Percentiles rank a stretch among this genome's conserved stretches.
Evolutionary conservation across 2,329 filamentous ascomycete species (phyloP).

Genomic region (Colletotrichum salicis): DNA sequence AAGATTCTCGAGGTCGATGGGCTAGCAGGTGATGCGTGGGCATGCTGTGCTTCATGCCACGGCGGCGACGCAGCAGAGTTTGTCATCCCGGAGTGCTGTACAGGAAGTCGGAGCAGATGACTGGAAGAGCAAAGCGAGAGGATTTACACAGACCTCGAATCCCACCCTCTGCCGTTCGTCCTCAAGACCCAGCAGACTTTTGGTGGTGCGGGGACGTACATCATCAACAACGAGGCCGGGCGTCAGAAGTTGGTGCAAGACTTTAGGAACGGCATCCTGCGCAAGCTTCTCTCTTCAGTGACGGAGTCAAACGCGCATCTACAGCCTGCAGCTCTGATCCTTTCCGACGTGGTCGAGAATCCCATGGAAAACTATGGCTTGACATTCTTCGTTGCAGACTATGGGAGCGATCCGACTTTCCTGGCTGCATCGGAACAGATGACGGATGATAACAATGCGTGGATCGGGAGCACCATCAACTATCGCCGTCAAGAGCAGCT

Average conservation of each 20-base stretch:
- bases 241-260: constrained; percentile 39
- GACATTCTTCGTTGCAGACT: constrained; percentile 47
- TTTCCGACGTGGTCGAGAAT: constrained; percentile 46
- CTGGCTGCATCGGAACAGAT: constrained; percentile 49
- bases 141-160: constrained; percentile 40
- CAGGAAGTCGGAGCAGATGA: constrained; percentile 43
- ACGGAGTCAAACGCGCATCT: constrained; percentile 45
- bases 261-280: constrained; percentile 42
- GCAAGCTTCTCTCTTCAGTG: constrained; percentile 44
- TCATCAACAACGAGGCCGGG: constrained; percentile 42
- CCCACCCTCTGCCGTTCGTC: constrained; percentile 46
- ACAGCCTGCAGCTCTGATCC: constrained; percentile 44
- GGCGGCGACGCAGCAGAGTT: constrained; percentile 26
- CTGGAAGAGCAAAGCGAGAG: constrained; percentile 40
- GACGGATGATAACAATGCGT: constrained; percentile 44
- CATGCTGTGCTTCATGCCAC: constrained; percentile 42
- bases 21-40: constrained; percentile 26
- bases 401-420: constrained; percentile 40
- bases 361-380: constrained; percentile 46
- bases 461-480: constrained; percentile 48
- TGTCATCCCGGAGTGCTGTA: constrained; percentile 42
- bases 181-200: constrained; percentile 51
- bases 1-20: constrained; percentile 42
- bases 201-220: constrained; percentile 49
- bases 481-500: constrained; percentile 45